A percentile compares a stretch with the other conserved stretches of the same genome.
Conservation (phyloP, 108 stramenopile genomes). For the Pseudonitzschia delicatissima region DNA sequence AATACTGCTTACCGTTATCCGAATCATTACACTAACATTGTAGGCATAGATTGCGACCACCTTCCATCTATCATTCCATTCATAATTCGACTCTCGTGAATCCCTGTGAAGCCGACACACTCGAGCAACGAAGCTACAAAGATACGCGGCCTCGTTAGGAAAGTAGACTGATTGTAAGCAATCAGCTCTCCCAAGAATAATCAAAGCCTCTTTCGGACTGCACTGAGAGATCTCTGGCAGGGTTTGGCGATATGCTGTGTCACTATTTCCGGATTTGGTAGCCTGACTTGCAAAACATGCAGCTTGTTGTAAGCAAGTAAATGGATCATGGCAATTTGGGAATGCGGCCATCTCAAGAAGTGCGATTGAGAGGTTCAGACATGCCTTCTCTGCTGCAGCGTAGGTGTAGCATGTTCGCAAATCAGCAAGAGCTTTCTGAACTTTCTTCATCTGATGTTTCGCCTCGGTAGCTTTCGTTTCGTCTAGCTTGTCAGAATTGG, state of each 20-base stretch:
- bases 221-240: conserved; percentile 50
- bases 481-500: background rate
- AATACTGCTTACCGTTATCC: conserved; percentile 41
- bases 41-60: conserved; percentile 53
- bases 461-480: background rate
- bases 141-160: conserved; percentile 69
- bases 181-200: conserved; percentile 77
- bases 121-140: conserved; percentile 71
- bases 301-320: conserved; percentile 77
- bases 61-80: conserved; percentile 62
- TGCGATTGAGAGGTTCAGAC: conserved; percentile 57
- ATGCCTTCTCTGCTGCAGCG: conserved; percentile 54
- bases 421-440: conserved; percentile 38
- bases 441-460: conserved; percentile 42
- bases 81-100: conserved; percentile 14
- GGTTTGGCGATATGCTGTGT: conserved; percentile 53
- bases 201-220: conserved; percentile 61
- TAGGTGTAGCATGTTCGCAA: conserved; percentile 67
- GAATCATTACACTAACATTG: conserved; percentile 55
- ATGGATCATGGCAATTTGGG: conserved; percentile 64
- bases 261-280: conserved; percentile 66
- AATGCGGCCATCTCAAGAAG: conserved; percentile 57
- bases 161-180: conserved; percentile 78
- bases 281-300: conserved; percentile 76
- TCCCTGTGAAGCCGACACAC: conserved; percentile 58